Evolutionary conservation across 2,329 filamentous ascomycete genomes (phyloP).

Genomic region (Xylariales sp.): DNA sequence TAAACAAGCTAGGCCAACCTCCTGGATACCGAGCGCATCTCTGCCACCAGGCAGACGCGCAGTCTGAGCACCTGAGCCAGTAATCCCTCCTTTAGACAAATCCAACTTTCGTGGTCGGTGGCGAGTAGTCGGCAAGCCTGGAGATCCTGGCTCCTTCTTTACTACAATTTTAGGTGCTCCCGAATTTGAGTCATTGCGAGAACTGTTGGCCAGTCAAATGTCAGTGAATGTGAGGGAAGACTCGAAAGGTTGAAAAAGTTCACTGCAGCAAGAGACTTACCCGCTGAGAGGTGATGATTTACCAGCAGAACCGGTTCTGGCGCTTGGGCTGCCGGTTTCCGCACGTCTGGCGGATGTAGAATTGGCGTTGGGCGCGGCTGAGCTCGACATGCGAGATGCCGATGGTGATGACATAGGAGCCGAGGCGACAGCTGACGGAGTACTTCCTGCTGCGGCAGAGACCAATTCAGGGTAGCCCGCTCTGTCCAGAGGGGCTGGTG

Average conservation of each 20-base stretch:
- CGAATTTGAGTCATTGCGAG: constrained; percentile 48
- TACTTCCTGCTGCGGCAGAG: constrained; percentile 33
- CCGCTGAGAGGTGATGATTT: constrained; percentile 56
- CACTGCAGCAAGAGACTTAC: constrained; percentile 39
- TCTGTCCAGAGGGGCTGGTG: constrained; percentile 63
- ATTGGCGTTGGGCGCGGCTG: constrained; percentile 35
- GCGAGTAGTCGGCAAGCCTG: constrained; percentile 68
- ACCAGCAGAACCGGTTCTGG: constrained; percentile 28
- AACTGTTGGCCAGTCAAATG: constrained; percentile 29
- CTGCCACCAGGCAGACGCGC: constrained; percentile 75
- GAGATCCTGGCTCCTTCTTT: constrained; percentile 93
- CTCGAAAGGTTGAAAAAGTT: not conserved
- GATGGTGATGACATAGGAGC: constrained; percentile 41
- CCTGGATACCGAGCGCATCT: constrained; percentile 78
- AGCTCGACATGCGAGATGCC: no score
- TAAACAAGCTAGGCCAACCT: constrained; percentile 89
- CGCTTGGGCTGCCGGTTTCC: constrained; percentile 54
- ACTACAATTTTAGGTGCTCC: constrained; percentile 74
- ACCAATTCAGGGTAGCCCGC: constrained; percentile 48
- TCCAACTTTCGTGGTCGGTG: constrained; percentile 76
- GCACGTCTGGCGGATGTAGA: constrained; percentile 42
- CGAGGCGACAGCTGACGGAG: constrained; percentile 29
- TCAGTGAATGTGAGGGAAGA: constrained; percentile 10
- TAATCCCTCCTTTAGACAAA: constrained; percentile 60
- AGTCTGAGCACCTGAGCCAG: constrained; percentile 49